These are phyloP conservation scores for Plasmodium adleri DNA, from an alignment of 169 alveolate genomes.

Conservation along the genomic window DNA sequence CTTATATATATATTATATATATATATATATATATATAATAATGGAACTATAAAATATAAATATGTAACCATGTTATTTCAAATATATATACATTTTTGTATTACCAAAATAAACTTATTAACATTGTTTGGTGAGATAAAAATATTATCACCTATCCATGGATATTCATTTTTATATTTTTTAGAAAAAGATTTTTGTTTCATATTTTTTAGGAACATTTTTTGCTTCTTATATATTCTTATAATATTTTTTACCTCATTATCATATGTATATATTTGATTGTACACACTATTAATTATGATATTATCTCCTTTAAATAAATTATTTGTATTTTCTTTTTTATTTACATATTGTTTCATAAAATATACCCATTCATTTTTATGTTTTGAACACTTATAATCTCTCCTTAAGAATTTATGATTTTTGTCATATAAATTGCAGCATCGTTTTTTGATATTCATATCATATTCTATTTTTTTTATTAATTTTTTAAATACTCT, in stretches of 20 bases:
- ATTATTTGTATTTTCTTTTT: slow-evolving; percentile 17
- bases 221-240: slow-evolving; percentile 37
- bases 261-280: slow-evolving; percentile 38
- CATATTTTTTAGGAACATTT: slow-evolving; percentile 27
- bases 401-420: slow-evolving; percentile 43
- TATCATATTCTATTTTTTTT: slow-evolving; percentile 41
- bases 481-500: slow-evolving; percentile 41
- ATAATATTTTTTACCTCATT: slow-evolving; percentile 31
- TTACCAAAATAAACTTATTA: slow-evolving; percentile 42
- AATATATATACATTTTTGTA: neutral
- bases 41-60: neutral
- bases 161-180: slow-evolving; percentile 48
- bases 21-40: neutral
- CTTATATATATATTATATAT: slow-evolving; percentile 3
- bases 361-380: slow-evolving; percentile 43
- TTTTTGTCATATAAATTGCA: slow-evolving; percentile 41
- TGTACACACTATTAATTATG: slow-evolving; percentile 30
- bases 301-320: slow-evolving; percentile 15
- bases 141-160: slow-evolving; percentile 63
- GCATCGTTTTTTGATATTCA: slow-evolving; percentile 12
- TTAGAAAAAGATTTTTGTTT: slow-evolving; percentile 21
- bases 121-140: slow-evolving; percentile 37
- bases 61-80: neutral
- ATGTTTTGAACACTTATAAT: slow-evolving; percentile 54
- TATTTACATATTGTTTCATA: slow-evolving; percentile 32